A percentile compares a stretch with the other conserved stretches of the same genome.
phyloP scores from a whole-genome alignment of 495 filamentous ascomycete genomes.

The Neurospora tetraspora region DNA sequence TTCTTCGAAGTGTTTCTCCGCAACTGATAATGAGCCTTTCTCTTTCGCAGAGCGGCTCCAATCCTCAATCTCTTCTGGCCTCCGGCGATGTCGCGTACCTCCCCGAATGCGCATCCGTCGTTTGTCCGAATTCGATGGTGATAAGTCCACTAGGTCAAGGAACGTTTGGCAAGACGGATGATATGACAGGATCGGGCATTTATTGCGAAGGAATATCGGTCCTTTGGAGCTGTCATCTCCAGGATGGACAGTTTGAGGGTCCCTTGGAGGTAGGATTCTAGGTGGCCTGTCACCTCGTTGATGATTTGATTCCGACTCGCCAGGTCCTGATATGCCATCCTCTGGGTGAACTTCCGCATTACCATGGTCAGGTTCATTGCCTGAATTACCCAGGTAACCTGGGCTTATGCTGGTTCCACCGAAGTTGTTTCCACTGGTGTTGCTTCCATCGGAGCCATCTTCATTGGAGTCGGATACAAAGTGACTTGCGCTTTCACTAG shows the following conservation, averaged over 20 bases:
- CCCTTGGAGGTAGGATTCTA: not conserved
- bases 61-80: constrained; percentile 39
- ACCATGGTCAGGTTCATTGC: not conserved
- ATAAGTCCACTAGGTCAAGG: constrained; percentile 54
- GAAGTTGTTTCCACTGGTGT: not conserved
- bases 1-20: constrained; percentile 15
- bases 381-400: not conserved
- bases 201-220: constrained; percentile 43
- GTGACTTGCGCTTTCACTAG: not conserved
- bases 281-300: not conserved
- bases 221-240: constrained; percentile 28
- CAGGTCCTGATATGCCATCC: not conserved
- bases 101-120: constrained; percentile 23
- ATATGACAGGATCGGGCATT: constrained; percentile 52
- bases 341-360: not conserved
- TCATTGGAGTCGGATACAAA: not conserved
- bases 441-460: too few species aligned
- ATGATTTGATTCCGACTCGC: constrained; percentile 1
- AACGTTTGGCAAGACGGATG: constrained; percentile 48
- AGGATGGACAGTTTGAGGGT: constrained; percentile 20
- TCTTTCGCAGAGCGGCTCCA: constrained; percentile 3
- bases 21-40: not conserved
- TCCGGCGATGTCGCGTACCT: constrained; percentile 33
- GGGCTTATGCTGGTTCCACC: not conserved
- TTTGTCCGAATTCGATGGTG: constrained; percentile 21